Conservation (phyloP, 1,284 basidiomycete species). For the Wolfiporia cocos region DNA sequence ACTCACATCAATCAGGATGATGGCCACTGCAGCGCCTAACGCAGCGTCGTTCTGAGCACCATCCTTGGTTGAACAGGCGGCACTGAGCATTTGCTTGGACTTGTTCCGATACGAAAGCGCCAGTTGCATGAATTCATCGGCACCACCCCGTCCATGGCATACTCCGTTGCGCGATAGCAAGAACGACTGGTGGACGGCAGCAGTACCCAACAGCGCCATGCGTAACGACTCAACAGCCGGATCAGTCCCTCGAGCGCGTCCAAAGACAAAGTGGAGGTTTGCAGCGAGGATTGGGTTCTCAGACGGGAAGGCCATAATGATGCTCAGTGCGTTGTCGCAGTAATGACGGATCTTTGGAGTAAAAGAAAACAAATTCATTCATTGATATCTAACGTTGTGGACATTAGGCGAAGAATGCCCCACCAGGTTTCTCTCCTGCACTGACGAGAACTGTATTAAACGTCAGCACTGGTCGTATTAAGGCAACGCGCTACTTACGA, state of each 20-base stretch:
- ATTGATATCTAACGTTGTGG: constrained; percentile 45
- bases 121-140: constrained; percentile 24
- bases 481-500: too few species aligned
- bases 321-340: constrained; percentile 31
- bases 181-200: constrained; percentile 24
- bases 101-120: constrained; percentile 22
- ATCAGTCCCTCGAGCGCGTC: constrained; percentile 23
- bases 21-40: constrained; percentile 32
- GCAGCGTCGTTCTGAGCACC: constrained; percentile 32
- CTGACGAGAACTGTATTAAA: constrained; percentile 36
- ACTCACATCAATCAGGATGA: constrained; percentile 38
- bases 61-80: constrained; percentile 20
- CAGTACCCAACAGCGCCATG: constrained; percentile 21
- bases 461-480: too few species aligned
- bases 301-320: constrained; percentile 28
- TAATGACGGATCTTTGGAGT: constrained; percentile 31
- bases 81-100: constrained; percentile 22
- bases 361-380: constrained; percentile 30
- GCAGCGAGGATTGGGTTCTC: constrained; percentile 28
- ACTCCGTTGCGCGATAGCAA: constrained; percentile 21
- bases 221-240: constrained; percentile 23
- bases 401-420: constrained; percentile 38
- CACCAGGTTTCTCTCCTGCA: constrained; percentile 46
- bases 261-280: constrained; percentile 26
- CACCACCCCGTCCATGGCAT: constrained; percentile 13